phyloP scores from a whole-genome alignment of 768 basidiomycete species.

The Auriscalpium orientale region DNA sequence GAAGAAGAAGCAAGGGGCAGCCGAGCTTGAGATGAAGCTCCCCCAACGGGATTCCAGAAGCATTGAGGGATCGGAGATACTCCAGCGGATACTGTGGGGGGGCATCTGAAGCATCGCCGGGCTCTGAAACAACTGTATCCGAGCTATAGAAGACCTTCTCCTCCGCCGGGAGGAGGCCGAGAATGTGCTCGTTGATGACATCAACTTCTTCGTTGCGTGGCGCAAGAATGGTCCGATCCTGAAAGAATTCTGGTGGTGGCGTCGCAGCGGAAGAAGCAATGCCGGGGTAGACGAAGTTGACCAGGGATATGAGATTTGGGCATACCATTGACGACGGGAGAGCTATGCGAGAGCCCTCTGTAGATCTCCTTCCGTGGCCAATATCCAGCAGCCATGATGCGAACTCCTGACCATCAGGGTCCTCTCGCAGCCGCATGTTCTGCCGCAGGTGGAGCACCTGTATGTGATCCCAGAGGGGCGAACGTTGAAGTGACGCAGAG shows the following conservation, averaged over 20 bases:
- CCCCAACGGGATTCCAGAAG: slow-evolving; percentile 32
- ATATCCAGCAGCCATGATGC: slow-evolving; percentile 31
- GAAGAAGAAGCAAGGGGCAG: slow-evolving; percentile 32
- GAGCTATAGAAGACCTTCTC: slow-evolving; percentile 13
- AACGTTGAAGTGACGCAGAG: slow-evolving; percentile 26
- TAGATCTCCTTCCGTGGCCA: slow-evolving; percentile 24
- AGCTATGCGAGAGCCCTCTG: slow-evolving; percentile 15
- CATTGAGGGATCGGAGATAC: slow-evolving; percentile 30
- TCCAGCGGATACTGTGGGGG: slow-evolving; percentile 27
- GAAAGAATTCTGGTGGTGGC: slow-evolving; percentile 27
- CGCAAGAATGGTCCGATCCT: slow-evolving; percentile 29
- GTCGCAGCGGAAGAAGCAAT: neutral
- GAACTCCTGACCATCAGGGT: slow-evolving; percentile 23
- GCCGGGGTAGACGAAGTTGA: slow-evolving; percentile 22
- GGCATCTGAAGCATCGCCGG: neutral
- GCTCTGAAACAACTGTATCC: slow-evolving; percentile 3
- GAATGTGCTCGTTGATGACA: slow-evolving; percentile 21
- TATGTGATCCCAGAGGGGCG: slow-evolving; percentile 32
- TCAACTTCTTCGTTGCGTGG: slow-evolving; percentile 29
- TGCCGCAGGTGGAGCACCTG: slow-evolving; percentile 25
- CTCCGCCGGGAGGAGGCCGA: slow-evolving; percentile 14
- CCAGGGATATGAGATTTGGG: slow-evolving; percentile 15
- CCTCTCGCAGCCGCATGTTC: slow-evolving; percentile 35
- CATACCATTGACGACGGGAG: slow-evolving; percentile 25
- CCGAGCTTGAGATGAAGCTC: slow-evolving; percentile 23